phyloP scores from a whole-genome alignment of 192 early-diverging fungal species.

The Dimargaris cristalligena region DNA sequence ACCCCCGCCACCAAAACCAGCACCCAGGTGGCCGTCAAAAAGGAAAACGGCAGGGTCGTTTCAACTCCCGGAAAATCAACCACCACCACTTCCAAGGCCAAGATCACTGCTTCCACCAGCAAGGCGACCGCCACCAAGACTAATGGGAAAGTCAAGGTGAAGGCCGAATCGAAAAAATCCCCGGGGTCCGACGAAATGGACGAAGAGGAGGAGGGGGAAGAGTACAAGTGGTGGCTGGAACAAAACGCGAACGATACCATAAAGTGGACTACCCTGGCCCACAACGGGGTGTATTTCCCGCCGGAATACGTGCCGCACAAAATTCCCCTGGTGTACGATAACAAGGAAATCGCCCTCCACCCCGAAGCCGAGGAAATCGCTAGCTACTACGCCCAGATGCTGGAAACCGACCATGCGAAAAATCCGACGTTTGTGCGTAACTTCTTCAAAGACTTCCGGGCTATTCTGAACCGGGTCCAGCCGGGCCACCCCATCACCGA shows the following conservation, averaged over 20 bases:
- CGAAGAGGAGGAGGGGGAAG: slow-evolving; percentile 20
- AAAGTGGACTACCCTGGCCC: slow-evolving; percentile 79
- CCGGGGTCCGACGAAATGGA: slow-evolving; percentile 12
- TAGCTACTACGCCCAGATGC: slow-evolving; percentile 74
- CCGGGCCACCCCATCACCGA: slow-evolving; percentile 51
- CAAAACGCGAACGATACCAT: slow-evolving; percentile 39
- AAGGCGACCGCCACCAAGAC: not conserved
- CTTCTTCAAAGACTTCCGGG: slow-evolving; percentile 82
- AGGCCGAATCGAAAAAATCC: too few relatives aligned
- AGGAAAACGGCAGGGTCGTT: too few relatives aligned
- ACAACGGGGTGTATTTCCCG: slow-evolving; percentile 80
- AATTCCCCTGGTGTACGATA: slow-evolving; percentile 74
- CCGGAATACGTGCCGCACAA: slow-evolving; percentile 81
- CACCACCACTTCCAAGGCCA: too few relatives aligned
- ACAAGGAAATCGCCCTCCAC: slow-evolving; percentile 39
- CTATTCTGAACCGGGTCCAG: slow-evolving; percentile 40
- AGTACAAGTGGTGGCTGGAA: slow-evolving; percentile 55
- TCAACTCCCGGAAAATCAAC: too few relatives aligned
- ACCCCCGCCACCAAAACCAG: not conserved
- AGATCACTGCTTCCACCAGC: too few relatives aligned
- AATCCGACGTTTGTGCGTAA: slow-evolving; percentile 77
- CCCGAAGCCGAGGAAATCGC: slow-evolving; percentile 89
- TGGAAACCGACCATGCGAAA: slow-evolving; percentile 67
- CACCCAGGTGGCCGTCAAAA: not conserved
- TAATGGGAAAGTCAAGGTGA: not conserved